Conservation (phyloP, 2,329 filamentous ascomycete genomes). For the Allantophomopsis cytisporea region DNA sequence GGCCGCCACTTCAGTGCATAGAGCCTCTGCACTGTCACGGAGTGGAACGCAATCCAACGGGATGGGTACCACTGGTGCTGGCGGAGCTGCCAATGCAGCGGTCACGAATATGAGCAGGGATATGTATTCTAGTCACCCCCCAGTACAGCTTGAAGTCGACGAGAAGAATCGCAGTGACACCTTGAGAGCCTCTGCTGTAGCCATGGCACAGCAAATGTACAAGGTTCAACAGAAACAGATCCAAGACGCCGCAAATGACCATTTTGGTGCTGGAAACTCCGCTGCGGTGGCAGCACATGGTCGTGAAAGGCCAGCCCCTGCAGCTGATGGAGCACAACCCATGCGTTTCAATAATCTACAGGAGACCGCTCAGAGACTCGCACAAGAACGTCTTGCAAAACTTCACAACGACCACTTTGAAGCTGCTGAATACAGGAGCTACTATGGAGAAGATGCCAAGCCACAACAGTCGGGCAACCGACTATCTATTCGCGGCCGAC, state of each 20-base stretch:
- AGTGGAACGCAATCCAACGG: neutral
- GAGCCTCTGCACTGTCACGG: conserved; percentile 29
- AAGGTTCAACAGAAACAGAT: conserved; percentile 45
- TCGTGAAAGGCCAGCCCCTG: conserved; percentile 15
- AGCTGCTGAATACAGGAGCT: conserved; percentile 53
- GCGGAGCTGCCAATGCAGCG: conserved; percentile 53
- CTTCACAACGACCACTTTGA: conserved; percentile 59
- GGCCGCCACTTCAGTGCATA: conserved; percentile 57
- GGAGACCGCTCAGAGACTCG: conserved; percentile 75
- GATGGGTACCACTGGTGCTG: conserved; percentile 22
- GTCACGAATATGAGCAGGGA: conserved; percentile 54
- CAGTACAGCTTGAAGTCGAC: conserved; percentile 56
- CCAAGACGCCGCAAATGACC: conserved; percentile 17
- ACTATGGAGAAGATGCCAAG: conserved; percentile 46
- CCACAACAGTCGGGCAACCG: conserved; percentile 30
- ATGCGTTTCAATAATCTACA: conserved; percentile 54
- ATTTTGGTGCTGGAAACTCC: conserved; percentile 12
- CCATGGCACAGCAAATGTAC: conserved; percentile 86
- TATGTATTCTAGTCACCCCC: conserved; percentile 68
- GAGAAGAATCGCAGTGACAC: conserved; percentile 61
- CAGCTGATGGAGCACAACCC: conserved; percentile 27
- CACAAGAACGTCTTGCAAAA: conserved; percentile 69
- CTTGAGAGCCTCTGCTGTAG: conserved; percentile 69
- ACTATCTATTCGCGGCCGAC: conserved; percentile 37
- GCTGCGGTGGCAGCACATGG: conserved; percentile 16